These are phyloP conservation scores for Apiospora pterosperma DNA, from an alignment of 2,329 filamentous ascomycete genomes.

Conservation along the genomic window DNA sequence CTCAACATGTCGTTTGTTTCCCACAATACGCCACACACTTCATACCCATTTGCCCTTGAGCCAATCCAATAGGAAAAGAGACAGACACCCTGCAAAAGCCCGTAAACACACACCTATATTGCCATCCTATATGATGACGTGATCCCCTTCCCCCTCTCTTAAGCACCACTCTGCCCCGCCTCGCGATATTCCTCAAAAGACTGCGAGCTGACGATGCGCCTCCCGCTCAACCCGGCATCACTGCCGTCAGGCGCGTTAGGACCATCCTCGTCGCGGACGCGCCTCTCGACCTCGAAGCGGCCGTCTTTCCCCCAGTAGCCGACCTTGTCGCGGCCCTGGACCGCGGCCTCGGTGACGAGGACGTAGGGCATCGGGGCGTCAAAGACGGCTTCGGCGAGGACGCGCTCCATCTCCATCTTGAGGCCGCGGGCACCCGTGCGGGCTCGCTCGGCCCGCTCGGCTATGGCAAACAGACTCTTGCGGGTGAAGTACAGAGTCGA, in stretches of 20 bases:
- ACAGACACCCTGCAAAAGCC: neutral
- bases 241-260: neutral
- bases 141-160: neutral
- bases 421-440: conserved; percentile 76
- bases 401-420: conserved; percentile 76
- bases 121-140: neutral
- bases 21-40: neutral
- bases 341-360: conserved; percentile 68
- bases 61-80: neutral
- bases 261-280: conserved; percentile 61
- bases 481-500: conserved; percentile 82
- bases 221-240: conserved; percentile 7
- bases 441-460: conserved; percentile 57
- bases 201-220: conserved; percentile 14
- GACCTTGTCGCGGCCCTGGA: conserved; percentile 57
- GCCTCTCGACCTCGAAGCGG: conserved; percentile 64
- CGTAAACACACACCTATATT: neutral
- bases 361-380: conserved; percentile 75
- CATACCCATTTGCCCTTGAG: neutral
- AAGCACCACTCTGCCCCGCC: conserved; percentile 28
- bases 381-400: conserved; percentile 78
- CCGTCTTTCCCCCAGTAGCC: conserved; percentile 68
- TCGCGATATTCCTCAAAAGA: conserved; percentile 26
- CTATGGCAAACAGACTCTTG: conserved; percentile 76
- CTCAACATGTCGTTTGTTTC: neutral